Conservation (phyloP, 1,284 basidiomycete genomes). For the Inonotus hispidus region DNA sequence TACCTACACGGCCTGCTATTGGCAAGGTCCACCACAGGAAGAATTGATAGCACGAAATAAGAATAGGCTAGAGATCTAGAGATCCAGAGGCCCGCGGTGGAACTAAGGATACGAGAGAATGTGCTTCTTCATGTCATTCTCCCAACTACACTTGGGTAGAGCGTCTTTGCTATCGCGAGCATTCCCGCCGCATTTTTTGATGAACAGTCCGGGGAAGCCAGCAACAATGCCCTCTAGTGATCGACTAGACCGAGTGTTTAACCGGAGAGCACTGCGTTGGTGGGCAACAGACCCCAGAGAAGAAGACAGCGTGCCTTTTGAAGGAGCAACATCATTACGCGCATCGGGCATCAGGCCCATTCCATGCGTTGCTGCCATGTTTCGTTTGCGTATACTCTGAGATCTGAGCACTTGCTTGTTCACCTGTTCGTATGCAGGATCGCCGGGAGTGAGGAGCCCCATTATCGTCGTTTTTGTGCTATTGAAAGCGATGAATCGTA, state of each 20-base stretch:
- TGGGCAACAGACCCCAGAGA: neutral
- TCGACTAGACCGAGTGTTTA: neutral
- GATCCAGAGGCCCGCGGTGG: neutral
- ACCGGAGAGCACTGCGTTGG: constrained; percentile 13
- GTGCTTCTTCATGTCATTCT: constrained; percentile 50
- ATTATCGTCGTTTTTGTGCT: constrained; percentile 35
- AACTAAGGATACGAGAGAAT: constrained; percentile 56
- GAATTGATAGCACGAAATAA: neutral
- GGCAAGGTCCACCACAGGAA: neutral
- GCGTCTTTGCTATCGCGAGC: constrained; percentile 32
- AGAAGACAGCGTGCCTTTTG: neutral
- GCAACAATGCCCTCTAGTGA: constrained; percentile 29
- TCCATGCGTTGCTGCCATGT: neutral
- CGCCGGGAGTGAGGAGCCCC: constrained; percentile 32
- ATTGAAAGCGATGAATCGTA: constrained; percentile 47
- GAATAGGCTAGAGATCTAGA: neutral
- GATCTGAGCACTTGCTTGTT: constrained; percentile 33
- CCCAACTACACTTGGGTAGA: constrained; percentile 54
- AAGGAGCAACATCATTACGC: neutral
- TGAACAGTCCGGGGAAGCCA: constrained; percentile 31
- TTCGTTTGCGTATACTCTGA: constrained; percentile 16
- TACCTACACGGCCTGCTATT: neutral
- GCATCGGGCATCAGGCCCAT: neutral
- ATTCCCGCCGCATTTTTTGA: constrained; percentile 44
- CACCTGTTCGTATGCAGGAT: constrained; percentile 37